Base-by-base conservation (phyloP, 2,329 filamentous ascomycete genomes). In the Thielaviopsis euricoi region DNA sequence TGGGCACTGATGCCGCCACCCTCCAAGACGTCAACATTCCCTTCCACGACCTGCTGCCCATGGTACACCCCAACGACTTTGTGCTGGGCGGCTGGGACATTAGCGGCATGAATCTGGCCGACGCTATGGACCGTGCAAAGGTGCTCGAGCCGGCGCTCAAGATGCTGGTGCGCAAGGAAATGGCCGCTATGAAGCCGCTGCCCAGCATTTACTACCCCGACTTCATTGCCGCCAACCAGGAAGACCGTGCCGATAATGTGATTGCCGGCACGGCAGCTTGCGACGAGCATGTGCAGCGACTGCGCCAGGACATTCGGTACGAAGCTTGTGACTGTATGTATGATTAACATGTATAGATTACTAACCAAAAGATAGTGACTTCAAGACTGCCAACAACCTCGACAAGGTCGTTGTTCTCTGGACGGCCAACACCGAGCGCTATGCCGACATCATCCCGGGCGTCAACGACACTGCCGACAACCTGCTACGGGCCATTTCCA, bases 401-500 rank as follows among this genome's bases (percentile, higher is more conserved):
- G 91, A 97, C 77, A 96, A 94, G 77, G 86, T 98, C 68, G 89
- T 98, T 68, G 85, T 98, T 61, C 86, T 93, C 73, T 98, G 93
- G 93, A 97, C 93, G 60, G 93, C 93, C 73, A 98, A 98, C 78
- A 98, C 93, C 13, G 93, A 98, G 76, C 89, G 93, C 63, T 98
- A 89, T 67, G 88, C 93, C 64, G 89, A 96, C 63, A 78, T 97
- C 64, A 71, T 95, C 56, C 74, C 82, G 21, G 91, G 91, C 62
- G 83, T 98, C 73, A 97, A 98, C 70, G 93, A 98, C 74, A 97
- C 91, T 19, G 89, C 91, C 55, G 89, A 95, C 64, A 96, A 96
- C 73, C 79, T 98, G 62, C 75, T 97, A 70, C 85, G 86, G 69
- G 78, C 93, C 55, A 95, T 98, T 69, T 84, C 91, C 73, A 70